Conservation (phyloP, 2,329 filamentous ascomycete species). For the Aureobasidium sp. region DNA sequence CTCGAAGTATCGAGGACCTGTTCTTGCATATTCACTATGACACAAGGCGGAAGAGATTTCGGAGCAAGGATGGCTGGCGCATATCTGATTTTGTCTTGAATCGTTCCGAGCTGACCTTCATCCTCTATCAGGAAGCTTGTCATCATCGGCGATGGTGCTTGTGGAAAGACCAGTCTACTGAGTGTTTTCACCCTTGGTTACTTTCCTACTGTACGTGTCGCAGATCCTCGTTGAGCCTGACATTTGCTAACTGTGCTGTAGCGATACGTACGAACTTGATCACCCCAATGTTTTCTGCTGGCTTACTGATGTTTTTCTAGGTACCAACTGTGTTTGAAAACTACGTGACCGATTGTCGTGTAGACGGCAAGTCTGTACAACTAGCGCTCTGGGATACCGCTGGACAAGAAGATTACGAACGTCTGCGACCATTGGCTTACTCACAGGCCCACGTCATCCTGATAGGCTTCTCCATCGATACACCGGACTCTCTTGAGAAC, state of each 20-base stretch:
- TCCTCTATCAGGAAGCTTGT: constrained; percentile 68
- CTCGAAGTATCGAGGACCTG: not conserved
- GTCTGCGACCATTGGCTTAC: constrained; percentile 87
- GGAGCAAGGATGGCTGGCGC: not conserved
- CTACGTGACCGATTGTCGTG: constrained; percentile 96
- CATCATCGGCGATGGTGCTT: constrained; percentile 94
- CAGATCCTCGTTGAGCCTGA: not conserved
- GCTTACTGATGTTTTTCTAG: constrained; percentile 26
- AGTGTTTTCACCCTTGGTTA: constrained; percentile 97
- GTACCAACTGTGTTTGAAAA: constrained; percentile 98
- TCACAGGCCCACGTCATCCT: constrained; percentile 95
- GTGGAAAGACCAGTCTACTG: constrained; percentile 93
- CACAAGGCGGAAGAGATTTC: not conserved
- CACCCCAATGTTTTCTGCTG: too few relatives aligned
- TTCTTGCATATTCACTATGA: not conserved
- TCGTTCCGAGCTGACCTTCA: not conserved
- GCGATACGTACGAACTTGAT: constrained; percentile 14
- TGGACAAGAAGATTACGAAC: constrained; percentile 96
- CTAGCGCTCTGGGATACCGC: constrained; percentile 99
- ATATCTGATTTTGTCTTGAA: not conserved
- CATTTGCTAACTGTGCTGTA: constrained; percentile 2
- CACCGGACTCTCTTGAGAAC: constrained; percentile 92
- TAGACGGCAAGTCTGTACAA: constrained; percentile 98
- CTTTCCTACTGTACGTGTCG: constrained; percentile 80
- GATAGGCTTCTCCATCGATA: constrained; percentile 91